phyloP scores from a whole-genome alignment of 2,329 filamentous ascomycete genomes.

The Fusarium verrucosum region DNA sequence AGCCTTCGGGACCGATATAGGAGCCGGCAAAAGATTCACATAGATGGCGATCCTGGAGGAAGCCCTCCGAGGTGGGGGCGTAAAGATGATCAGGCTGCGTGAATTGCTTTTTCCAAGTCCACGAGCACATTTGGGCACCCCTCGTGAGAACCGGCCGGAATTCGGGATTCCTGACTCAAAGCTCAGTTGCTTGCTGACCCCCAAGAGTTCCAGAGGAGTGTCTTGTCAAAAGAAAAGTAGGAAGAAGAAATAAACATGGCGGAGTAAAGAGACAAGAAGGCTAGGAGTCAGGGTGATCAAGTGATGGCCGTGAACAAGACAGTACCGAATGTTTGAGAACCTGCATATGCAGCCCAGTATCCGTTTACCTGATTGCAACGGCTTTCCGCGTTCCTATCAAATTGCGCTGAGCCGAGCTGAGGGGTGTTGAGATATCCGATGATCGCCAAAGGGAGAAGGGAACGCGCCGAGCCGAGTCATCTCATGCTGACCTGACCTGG shows the following conservation, averaged over 20 bases:
- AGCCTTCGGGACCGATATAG: conserved; percentile 8
- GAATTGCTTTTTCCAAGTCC: conserved; percentile 32
- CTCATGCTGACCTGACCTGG: conserved; percentile 2
- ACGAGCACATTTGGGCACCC: conserved; percentile 9
- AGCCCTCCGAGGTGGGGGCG: conserved; percentile 20
- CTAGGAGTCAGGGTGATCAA: conserved; percentile 18
- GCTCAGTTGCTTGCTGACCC: background rate
- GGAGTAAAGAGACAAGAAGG: conserved; percentile 17
- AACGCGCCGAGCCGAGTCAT: conserved; percentile 32
- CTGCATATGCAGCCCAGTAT: conserved; percentile 10
- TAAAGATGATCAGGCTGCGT: conserved; percentile 9
- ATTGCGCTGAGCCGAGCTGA: background rate
- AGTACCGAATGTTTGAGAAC: conserved; percentile 3
- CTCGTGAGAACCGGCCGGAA: conserved; percentile 9
- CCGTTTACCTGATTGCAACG: conserved; percentile 10
- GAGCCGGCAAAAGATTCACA: conserved; percentile 5
- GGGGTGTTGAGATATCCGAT: conserved; percentile 15
- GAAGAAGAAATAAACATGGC: conserved; percentile 5
- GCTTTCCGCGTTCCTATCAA: conserved; percentile 15
- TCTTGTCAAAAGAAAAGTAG: conserved; percentile 4
- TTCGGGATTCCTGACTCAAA: background rate
- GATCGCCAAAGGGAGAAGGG: conserved; percentile 21
- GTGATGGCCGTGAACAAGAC: conserved; percentile 10
- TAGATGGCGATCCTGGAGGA: conserved; percentile 10
- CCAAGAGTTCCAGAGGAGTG: conserved; percentile 2